Evolutionary conservation across 1,284 basidiomycete species (phyloP).

Genomic region (Cystobasidium pallidum): DNA sequence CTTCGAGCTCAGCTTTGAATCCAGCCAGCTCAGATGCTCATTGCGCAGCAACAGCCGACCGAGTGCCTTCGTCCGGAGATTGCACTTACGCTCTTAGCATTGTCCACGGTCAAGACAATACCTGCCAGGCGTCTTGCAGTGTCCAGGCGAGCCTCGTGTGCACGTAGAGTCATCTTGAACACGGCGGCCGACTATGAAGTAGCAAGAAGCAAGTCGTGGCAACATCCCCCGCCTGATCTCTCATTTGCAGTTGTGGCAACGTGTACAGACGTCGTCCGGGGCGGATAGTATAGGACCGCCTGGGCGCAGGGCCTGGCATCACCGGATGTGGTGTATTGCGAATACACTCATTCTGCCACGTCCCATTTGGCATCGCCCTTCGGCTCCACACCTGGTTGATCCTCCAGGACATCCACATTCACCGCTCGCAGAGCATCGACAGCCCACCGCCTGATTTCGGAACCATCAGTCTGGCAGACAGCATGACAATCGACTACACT

Average conservation of each 20-base stretch:
- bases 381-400: conserved; percentile 36
- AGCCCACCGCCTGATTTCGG: conserved; percentile 45
- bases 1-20: background rate
- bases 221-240: too few relatives aligned
- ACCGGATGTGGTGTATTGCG: too few relatives aligned
- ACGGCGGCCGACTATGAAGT: background rate
- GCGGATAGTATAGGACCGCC: too few relatives aligned
- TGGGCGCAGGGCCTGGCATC: too few relatives aligned
- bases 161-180: background rate
- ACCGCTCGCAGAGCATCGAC: conserved; percentile 49
- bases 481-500: background rate
- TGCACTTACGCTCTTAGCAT: conserved; percentile 46
- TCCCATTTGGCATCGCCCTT: conserved; percentile 41
- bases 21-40: background rate
- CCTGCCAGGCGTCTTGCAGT: background rate
- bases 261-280: too few relatives aligned
- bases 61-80: background rate
- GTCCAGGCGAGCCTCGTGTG: background rate
- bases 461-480: too few relatives aligned
- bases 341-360: conserved; percentile 1
- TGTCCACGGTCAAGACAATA: conserved; percentile 44
- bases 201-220: background rate
- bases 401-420: conserved; percentile 48
- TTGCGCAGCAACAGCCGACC: conserved; percentile 1
- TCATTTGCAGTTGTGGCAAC: too few relatives aligned